Base-by-base conservation (phyloP, 352 stramenopile genomes). In the Globisporangium barbulae region DNA sequence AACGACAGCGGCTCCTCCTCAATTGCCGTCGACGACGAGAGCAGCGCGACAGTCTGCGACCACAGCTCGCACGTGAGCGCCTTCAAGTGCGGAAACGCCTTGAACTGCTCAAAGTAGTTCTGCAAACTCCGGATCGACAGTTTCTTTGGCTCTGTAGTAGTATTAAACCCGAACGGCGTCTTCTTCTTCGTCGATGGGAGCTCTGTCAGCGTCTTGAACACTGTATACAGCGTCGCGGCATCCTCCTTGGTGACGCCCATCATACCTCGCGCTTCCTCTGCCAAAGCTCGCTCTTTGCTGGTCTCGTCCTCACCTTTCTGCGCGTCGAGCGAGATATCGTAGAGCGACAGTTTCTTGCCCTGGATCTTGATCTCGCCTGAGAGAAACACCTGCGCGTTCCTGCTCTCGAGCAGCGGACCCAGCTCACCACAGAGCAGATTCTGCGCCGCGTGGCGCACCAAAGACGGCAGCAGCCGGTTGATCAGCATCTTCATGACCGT, bases 401-500 rank as follows among this genome's bases (percentile, higher is more conserved):
- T 72, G 9, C 57, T 71, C 44, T 85, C 71, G 7, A 93, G 59
- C 3, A 93, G 67, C 15, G 75, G 79, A 0, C 83, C 83, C 2
- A 93, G 56, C 50, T 93, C 83, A 0, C 79, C 72, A 47, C 79
- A 88, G 28, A 93, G 72, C 31, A 93, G 42, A 33, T 79, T 75
- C 59, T 89, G 78, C 21, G 72, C 79, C 0, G 83, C 83, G 15
- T 85, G 64, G 9, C 76, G 70, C 22, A 93, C 83, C 10, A 93
- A 69, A 2, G 71, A 78, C 13, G 83, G 83, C 17, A 93, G 54
- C 64, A 93, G 67, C 0, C 80, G 74, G 49, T 93, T 93, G 48
- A 93, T 88, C 21, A 93, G 90, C 60, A 89, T 74, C 68, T 89
- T 90, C 70, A 93, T 87, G 19, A 93, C 78, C 12, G 73, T 90